Evolutionary conservation across 768 basidiomycete genomes (phyloP), one percentile per base, ranked within the genome.

Genomic region (Crucibulum laeve): DNA sequence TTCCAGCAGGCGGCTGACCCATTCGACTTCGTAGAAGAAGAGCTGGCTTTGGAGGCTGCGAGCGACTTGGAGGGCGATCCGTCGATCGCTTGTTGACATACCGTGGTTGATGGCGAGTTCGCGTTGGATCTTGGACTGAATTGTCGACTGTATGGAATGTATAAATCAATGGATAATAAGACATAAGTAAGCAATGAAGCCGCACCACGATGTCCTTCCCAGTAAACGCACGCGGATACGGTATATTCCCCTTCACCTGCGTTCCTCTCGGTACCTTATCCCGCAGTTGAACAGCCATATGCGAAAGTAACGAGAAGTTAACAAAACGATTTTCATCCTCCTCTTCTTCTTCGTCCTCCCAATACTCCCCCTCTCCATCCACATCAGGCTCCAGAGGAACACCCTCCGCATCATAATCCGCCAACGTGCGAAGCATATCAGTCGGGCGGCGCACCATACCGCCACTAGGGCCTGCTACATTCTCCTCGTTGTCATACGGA

Each of bases 1-100:
- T 44, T 87, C 80, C 43, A 96, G 65, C 1, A 83, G 72, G 15
- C 83, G 80, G 39, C 83, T 82, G 23, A 87, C 91, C 90, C 93
- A 95, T 58, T 97, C 93, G 5, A 97, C 93, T 60, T 98, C 95
- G 57, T 91, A 91, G 63, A 96, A 94, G 73, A 92, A 97, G 4
- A 98, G 74, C 59, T 95, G 91, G 46, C 79, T 84, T 57, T 97
- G 93, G 26, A 98, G 71, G 45, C 88, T 90, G 28, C 91, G 82
- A 3, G 92, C 96, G 26, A 95, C 84, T 58, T 87, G 83, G 22
- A 96, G 67, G 3, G 94, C 91, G 13, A 85, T 83, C 4, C 88
- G 78, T 5, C 94, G 75, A 53, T 94, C 91, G 47, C 76, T 84
- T 0, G 82, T 82, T 3, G 82, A 81, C 25, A 86, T 71, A 8